These are phyloP conservation scores for Fomitopsis betulina DNA, from an alignment of 1,284 basidiomycete species.

Conservation along the genomic window DNA sequence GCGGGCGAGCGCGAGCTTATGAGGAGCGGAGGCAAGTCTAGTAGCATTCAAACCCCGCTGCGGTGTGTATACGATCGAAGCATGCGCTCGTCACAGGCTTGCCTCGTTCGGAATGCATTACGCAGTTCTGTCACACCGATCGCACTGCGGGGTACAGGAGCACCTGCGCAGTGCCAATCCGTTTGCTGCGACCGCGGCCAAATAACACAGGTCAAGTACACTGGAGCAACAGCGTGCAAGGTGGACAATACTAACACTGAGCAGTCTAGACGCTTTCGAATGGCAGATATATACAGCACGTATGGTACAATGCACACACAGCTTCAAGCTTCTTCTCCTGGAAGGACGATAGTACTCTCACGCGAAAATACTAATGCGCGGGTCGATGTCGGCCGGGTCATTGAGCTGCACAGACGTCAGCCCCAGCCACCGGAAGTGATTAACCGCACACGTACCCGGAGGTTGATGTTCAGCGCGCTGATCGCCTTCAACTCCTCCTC, in stretches of 20 bases:
- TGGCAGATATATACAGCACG: slow-evolving; percentile 1
- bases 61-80: slow-evolving; percentile 16
- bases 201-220: too few species aligned
- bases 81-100: background rate
- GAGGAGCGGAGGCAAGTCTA: slow-evolving; percentile 8
- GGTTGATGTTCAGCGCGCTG: slow-evolving; percentile 56
- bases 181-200: background rate
- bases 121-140: background rate
- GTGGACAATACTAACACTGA: background rate
- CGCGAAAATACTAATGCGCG: slow-evolving; percentile 62
- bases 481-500: slow-evolving; percentile 58
- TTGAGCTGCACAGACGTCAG: slow-evolving; percentile 46
- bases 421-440: slow-evolving; percentile 1
- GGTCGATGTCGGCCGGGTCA: slow-evolving; percentile 63
- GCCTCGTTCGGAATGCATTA: slow-evolving; percentile 1
- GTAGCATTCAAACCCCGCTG: slow-evolving; percentile 18
- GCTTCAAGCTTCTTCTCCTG: background rate
- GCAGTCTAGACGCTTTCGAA: background rate
- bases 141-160: background rate
- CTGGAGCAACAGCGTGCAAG: too few species aligned
- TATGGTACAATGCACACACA: slow-evolving; percentile 8
- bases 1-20: slow-evolving; percentile 6
- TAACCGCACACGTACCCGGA: slow-evolving; percentile 42
- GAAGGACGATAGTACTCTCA: slow-evolving; percentile 26
- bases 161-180: background rate